Base-by-base conservation (phyloP, 352 stramenopile genomes). In the Phytopythium sindhum region DNA sequence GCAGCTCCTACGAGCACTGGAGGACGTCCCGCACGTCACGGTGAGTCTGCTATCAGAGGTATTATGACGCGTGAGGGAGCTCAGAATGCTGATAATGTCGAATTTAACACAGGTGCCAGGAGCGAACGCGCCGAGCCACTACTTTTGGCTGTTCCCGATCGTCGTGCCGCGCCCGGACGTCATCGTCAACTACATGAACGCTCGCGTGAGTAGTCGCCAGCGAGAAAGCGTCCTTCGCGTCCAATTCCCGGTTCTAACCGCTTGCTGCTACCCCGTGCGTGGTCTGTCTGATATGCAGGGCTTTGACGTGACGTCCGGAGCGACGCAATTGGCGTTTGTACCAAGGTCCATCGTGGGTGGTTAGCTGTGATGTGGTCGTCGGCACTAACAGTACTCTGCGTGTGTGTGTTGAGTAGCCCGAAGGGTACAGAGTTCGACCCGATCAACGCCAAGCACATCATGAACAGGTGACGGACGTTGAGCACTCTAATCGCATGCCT, bases 101-200 rank as follows among this genome's bases (percentile, higher is more conserved):
- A 23, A 31, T n/a, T n/a, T 9, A n/a, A 54, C 33, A 21, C 54
- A 39, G 48, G 11, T 61, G 47, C 86, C 86, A 42, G 86, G 84
- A 4, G 61, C 72, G 11, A 33, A 72, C 31, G 83, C 86, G 24
- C 60, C 75, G 5, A 81, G 84, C 29, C 86, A 95, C 72, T 90
- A 83, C 63, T 95, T 89, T 61, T 95, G 86, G 86, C 63, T 95
- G 17, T 93, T 93, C 45, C 86, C 86, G 4, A 78, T 95, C 51
- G 74, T 88, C 44, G 80, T 91, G 44, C 69, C 81, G 12, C 77
- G 75, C 2, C 86, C 86, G 14, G 60, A 70, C 41, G 58, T 68
- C 26, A 77, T 93, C 39, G 74, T 81, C 44, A 69, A 65, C 42
- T 81, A 78, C 73, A 93, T 95, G 86, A 91, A 91, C 69, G 66